Percentiles rank a stretch among this genome's conserved stretches.
phyloP scores from a whole-genome alignment of 139 green algal genomes.

The Volvox africanus region DNA sequence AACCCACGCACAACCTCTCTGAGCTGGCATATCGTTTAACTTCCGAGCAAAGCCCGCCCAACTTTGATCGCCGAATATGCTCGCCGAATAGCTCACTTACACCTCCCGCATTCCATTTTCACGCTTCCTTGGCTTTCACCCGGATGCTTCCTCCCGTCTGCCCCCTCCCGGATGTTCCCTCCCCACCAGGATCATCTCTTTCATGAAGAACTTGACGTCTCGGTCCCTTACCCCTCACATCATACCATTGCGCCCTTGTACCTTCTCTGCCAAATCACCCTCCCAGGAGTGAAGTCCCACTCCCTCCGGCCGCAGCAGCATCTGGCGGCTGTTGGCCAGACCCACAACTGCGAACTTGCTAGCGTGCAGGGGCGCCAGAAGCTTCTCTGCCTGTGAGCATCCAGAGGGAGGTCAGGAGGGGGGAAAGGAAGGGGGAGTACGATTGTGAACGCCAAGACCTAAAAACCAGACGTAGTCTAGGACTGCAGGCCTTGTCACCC shows the following conservation, averaged over 20 bases:
- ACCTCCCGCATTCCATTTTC: too few relatives aligned
- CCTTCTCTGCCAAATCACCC: constrained; percentile 8
- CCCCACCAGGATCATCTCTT: too few relatives aligned
- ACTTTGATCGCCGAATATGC: too few relatives aligned
- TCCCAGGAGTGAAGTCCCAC: constrained; percentile 1
- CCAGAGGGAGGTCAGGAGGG: neutral
- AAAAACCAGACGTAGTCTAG: neutral
- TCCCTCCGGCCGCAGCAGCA: constrained; percentile 42
- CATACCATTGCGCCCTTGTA: neutral
- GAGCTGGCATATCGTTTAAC: too few relatives aligned
- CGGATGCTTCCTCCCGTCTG: too few relatives aligned
- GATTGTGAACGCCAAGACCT: neutral
- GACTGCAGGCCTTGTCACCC: too few relatives aligned
- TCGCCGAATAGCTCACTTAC: too few relatives aligned
- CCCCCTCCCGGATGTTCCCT: too few relatives aligned
- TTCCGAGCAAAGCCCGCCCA: too few relatives aligned
- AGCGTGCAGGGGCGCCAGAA: constrained; percentile 25
- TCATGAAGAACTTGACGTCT: neutral
- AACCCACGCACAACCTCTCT: too few relatives aligned
- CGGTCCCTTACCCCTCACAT: neutral
- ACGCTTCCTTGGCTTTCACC: too few relatives aligned
- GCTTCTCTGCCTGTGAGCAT: constrained; percentile 1
- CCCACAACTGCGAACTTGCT: constrained; percentile 35
- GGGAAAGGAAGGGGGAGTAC: neutral
- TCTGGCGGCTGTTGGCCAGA: constrained; percentile 54